Conservation (phyloP, 768 basidiomycete genomes). For the Filobasidium wieringae region DNA sequence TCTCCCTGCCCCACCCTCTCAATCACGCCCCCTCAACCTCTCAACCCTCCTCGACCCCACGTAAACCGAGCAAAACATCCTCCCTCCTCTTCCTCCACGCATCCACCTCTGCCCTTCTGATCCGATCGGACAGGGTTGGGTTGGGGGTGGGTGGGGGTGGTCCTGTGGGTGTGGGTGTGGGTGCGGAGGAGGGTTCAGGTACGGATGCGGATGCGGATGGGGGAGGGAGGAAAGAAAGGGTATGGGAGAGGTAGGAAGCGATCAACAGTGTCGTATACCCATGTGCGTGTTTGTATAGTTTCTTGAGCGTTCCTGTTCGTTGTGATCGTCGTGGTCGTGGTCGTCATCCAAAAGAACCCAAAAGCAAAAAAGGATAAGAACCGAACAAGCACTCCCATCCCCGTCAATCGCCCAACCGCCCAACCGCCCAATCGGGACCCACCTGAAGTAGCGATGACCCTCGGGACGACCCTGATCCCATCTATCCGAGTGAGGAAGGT, state of each 20-base stretch:
- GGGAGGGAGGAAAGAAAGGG: not conserved
- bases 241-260: conserved; percentile 11
- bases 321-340: not conserved
- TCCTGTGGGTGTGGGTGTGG: not conserved
- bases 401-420: not conserved
- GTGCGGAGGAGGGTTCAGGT: no score
- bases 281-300: conserved; percentile 4
- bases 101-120: conserved; percentile 1
- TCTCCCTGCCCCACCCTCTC: no score
- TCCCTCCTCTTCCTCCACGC: conserved; percentile 9
- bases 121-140: not conserved
- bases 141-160: not conserved
- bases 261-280: conserved; percentile 7
- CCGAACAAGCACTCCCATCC: not conserved
- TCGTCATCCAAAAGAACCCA: not conserved
- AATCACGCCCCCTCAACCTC: no score
- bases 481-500: conserved; percentile 9
- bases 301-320: conserved; percentile 11
- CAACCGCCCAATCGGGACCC: not conserved
- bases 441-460: conserved; percentile 12
- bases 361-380: not conserved
- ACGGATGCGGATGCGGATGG: not conserved
- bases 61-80: conserved; percentile 2
- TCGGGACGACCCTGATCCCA: conserved; percentile 2
- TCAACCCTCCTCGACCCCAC: conserved; percentile 2